phyloP scores from a whole-genome alignment of 1,284 basidiomycete genomes.

The Rhodotorula sp. region DNA sequence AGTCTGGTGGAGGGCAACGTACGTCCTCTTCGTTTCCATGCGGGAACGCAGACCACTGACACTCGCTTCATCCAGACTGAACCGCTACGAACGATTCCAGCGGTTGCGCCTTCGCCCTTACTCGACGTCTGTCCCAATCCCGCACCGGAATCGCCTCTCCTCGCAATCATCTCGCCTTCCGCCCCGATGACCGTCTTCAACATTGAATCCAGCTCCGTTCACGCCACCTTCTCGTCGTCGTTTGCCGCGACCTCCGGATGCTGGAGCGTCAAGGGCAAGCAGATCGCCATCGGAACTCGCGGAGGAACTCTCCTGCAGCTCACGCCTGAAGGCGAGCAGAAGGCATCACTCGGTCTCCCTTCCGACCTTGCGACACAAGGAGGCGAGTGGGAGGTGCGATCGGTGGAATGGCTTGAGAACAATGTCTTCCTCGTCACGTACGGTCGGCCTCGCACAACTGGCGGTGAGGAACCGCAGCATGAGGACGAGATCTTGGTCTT shows the following conservation, averaged over 20 bases:
- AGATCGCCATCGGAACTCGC: constrained; percentile 55
- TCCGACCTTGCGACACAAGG: constrained; percentile 42
- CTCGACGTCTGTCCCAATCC: constrained; percentile 25
- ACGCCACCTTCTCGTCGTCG: constrained; percentile 17
- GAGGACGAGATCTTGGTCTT: constrained; percentile 49
- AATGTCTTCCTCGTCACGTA: constrained; percentile 57
- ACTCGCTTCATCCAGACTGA: background rate
- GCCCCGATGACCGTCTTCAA: constrained; percentile 27
- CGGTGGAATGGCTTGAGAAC: constrained; percentile 58
- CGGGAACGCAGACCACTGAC: background rate
- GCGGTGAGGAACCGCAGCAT: constrained; percentile 48
- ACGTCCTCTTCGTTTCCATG: background rate
- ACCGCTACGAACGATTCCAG: background rate
- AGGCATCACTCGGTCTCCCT: constrained; percentile 53
- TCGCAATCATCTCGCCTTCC: constrained; percentile 13
- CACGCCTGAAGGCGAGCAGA: constrained; percentile 55
- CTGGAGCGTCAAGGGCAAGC: constrained; percentile 60
- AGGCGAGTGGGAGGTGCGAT: constrained; percentile 35
- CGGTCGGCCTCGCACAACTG: constrained; percentile 43
- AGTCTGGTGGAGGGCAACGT: constrained; percentile 35
- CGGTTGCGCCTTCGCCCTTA: background rate
- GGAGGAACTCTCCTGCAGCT: constrained; percentile 54
- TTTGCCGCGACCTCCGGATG: constrained; percentile 45
- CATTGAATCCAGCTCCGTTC: constrained; percentile 19
- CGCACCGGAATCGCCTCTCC: background rate